These are phyloP conservation scores for Grosmannia serpens DNA, from an alignment of 2,329 filamentous ascomycete genomes.

Conservation along the genomic window DNA sequence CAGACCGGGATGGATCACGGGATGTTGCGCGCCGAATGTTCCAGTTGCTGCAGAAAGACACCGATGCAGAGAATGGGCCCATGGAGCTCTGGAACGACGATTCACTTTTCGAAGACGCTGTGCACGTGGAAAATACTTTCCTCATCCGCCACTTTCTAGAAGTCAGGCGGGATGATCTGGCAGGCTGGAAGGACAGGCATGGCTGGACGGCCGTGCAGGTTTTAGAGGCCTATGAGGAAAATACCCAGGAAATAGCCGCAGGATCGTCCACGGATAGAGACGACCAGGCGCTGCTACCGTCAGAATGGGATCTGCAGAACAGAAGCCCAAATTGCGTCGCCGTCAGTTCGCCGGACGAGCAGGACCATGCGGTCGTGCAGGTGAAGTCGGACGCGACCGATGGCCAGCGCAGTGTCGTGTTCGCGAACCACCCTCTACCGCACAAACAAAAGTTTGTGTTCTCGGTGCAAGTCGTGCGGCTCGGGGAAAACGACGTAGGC, in stretches of 20 bases:
- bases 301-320: background rate
- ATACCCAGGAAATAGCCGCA: background rate
- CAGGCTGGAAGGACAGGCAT: background rate
- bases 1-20: too few relatives aligned
- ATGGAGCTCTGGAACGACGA: too few relatives aligned
- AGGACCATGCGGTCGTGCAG: background rate
- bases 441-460: background rate
- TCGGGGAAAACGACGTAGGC: background rate
- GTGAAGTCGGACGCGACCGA: background rate
- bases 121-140: background rate
- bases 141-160: background rate
- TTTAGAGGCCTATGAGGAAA: background rate
- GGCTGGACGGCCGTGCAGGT: background rate
- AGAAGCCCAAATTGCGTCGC: background rate
- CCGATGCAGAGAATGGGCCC: too few relatives aligned
- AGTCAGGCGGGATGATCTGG: too few relatives aligned
- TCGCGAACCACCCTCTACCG: background rate
- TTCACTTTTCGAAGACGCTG: background rate
- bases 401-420: background rate
- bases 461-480: background rate
- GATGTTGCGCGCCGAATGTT: background rate
- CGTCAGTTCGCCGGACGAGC: background rate
- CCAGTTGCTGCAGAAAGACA: background rate
- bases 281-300: background rate
- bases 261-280: background rate